Evolutionary conservation across 2,329 filamentous ascomycete species (phyloP), one percentile per base, ranked within the genome.

Genomic region (Nigrospora oryzae): DNA sequence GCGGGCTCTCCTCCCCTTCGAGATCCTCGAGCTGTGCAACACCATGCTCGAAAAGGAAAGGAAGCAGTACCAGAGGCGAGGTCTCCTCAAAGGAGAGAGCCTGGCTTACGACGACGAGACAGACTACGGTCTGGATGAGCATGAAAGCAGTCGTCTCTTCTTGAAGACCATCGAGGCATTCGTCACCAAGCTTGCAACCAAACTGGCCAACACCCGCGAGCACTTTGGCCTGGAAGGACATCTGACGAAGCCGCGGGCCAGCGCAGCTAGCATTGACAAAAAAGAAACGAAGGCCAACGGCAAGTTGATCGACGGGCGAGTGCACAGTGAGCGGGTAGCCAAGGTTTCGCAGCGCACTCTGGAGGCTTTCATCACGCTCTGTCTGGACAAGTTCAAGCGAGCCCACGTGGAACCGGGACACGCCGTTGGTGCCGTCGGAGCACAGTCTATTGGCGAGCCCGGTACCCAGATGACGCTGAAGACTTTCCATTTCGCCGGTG

Each of bases 401-500:
- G 91, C 91, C 1, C 87, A 89, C 52, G 87, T 95, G 16, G 90
- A 98, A 62, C 90, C 93, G 12, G 93, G 93, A 3, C 91, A 97
- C 59, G 90, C 93, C 5, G 93, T 98, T 1, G 93, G 93, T 50
- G 93, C 93, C 14, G 89, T 97, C 34, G 93, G 93, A 52, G 93
- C 93, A 1, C 93, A 98, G 64, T 97, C 91, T 1, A 98, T 98
- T 56, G 93, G 93, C 67, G 93, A 98, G 60, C 93, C 93, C 0
- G 93, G 93, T 62, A 98, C 93, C 1, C 93, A 98, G 66, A 98
- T 98, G 93, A 98, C 93, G 1, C 70, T 98, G 51, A 97, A 97
- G 70, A 97, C 93, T 61, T 97, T 97, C 81, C 93, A 97, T 85
- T 98, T 98, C 72, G 93, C 93, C 61, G 93, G 93, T 86, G 93